Evolutionary conservation across 2,329 filamentous ascomycete genomes (phyloP).

Genomic region (Pseudogymnoascus sp.): DNA sequence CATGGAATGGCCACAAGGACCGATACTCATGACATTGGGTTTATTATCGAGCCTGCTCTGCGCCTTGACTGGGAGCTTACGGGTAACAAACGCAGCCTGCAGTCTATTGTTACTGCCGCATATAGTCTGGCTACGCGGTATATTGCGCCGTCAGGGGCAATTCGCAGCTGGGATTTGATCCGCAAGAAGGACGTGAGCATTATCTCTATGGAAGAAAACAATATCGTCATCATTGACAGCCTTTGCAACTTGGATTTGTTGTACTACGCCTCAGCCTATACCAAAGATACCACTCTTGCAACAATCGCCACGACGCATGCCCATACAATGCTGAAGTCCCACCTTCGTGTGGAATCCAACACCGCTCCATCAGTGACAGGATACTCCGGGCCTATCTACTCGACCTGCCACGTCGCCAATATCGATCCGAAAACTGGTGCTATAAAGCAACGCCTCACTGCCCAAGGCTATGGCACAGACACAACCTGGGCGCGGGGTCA

Average conservation of each 20-base stretch:
- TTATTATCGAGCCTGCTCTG: slow-evolving; percentile 43
- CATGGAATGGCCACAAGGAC: slow-evolving; percentile 35
- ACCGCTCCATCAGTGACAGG: slow-evolving; percentile 3
- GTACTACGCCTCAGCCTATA: slow-evolving; percentile 33
- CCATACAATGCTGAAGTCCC: slow-evolving; percentile 31
- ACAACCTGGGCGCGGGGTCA: slow-evolving; percentile 40
- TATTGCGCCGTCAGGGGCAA: slow-evolving; percentile 34
- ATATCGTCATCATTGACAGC: slow-evolving; percentile 37
- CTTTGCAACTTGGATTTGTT: slow-evolving; percentile 36
- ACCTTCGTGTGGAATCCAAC: slow-evolving; percentile 32
- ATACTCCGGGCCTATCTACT: slow-evolving; percentile 17
- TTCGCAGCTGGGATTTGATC: slow-evolving; percentile 42
- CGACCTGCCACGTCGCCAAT: slow-evolving; percentile 34
- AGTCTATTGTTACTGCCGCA: slow-evolving; percentile 37
- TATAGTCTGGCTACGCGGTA: slow-evolving; percentile 38
- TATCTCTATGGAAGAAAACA: slow-evolving; percentile 26
- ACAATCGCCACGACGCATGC: slow-evolving; percentile 36
- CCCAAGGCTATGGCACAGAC: slow-evolving; percentile 33
- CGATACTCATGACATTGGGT: slow-evolving; percentile 48
- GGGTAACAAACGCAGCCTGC: slow-evolving; percentile 32
- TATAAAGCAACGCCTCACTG: slow-evolving; percentile 32
- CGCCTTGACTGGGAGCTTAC: slow-evolving; percentile 41
- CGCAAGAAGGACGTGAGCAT: slow-evolving; percentile 27
- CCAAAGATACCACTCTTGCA: slow-evolving; percentile 24
- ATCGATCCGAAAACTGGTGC: slow-evolving; percentile 31